phyloP scores from a whole-genome alignment of 73 alveolate species.

The Symbiodinium pilosum region DNA sequence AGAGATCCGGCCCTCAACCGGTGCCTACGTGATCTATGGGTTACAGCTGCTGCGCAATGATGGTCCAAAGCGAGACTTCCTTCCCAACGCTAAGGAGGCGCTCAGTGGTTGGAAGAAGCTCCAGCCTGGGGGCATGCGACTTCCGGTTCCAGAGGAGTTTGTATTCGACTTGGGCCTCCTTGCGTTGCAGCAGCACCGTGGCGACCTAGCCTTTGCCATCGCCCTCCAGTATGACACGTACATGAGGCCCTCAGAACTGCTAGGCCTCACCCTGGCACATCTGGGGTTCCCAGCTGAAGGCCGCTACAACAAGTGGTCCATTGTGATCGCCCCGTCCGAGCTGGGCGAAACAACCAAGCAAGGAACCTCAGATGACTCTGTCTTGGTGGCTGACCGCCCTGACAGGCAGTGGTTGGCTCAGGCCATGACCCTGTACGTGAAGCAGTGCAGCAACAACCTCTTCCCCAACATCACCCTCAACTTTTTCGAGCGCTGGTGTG shows the following conservation, averaged over 20 bases:
- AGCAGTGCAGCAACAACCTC: background rate
- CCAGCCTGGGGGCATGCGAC: conserved; percentile 24
- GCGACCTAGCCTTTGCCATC: background rate
- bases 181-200: background rate
- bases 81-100: background rate
- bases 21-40: background rate
- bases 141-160: conserved; percentile 31
- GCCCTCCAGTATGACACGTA: background rate
- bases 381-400: background rate
- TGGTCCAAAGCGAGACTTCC: background rate
- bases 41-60: background rate
- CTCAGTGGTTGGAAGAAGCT: background rate
- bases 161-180: background rate
- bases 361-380: background rate
- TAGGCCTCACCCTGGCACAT: conserved; percentile 5
- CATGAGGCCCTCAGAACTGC: background rate
- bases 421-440: background rate
- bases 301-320: background rate
- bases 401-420: background rate
- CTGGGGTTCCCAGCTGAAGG: background rate
- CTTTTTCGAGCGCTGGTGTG: background rate
- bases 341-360: background rate
- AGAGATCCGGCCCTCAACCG: background rate
- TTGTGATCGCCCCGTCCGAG: background rate
- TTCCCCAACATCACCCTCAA: background rate